Conservation (phyloP, 345 rosid genomes). For the Eucalyptus cloeziana region DNA sequence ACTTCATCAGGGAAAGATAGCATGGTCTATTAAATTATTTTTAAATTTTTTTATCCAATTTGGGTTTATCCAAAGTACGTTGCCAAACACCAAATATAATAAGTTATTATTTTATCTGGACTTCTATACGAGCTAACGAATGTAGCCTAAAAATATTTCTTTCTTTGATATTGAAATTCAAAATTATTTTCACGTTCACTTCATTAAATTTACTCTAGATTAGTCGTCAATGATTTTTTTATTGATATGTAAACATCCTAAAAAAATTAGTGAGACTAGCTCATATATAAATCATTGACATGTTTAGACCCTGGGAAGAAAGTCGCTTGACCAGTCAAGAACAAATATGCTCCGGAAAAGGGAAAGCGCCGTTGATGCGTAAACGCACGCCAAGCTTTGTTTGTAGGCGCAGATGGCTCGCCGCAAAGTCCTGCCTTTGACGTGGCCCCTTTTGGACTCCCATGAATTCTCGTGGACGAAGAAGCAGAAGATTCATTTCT, state of each 20-base stretch:
- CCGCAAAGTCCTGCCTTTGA: not conserved
- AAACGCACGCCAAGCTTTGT: not conserved
- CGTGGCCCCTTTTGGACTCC: not conserved
- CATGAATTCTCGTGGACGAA: not conserved
- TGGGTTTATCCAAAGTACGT: not conserved
- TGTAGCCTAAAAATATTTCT: too few relatives aligned
- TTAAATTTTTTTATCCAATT: too few relatives aligned
- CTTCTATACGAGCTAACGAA: not conserved
- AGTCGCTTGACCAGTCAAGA: not conserved
- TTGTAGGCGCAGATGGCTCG: not conserved
- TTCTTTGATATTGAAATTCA: too few relatives aligned
- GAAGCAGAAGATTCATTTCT: not conserved
- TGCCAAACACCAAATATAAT: not conserved
- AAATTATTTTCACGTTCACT: not conserved
- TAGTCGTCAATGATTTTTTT: too few relatives aligned
- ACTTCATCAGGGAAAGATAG: not conserved
- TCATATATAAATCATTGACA: too few relatives aligned
- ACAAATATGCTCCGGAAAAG: not conserved
- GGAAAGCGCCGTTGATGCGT: not conserved
- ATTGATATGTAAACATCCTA: not conserved
- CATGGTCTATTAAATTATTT: too few relatives aligned
- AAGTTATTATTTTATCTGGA: not conserved
- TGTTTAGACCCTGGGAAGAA: not conserved
- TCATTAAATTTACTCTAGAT: too few relatives aligned
- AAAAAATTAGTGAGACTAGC: too few relatives aligned